These are phyloP conservation scores for Candida silvicultrix DNA, from an alignment of 805 yeast genomes.

Conservation along the genomic window DNA sequence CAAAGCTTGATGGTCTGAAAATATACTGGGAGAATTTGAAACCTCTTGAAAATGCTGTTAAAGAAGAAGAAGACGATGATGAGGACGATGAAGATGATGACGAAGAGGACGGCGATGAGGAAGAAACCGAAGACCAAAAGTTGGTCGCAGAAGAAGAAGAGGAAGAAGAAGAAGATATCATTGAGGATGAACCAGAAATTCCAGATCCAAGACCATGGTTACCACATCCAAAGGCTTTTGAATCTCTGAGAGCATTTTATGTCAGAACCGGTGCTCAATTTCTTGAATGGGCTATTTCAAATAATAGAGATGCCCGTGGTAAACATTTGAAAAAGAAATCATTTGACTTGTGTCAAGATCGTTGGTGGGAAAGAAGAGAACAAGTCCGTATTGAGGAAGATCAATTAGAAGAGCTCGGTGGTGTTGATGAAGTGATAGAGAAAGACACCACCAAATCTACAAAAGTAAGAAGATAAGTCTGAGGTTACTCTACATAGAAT, in stretches of 20 bases:
- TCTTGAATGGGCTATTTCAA: slow-evolving; percentile 89
- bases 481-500: neutral
- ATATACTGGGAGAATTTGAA: slow-evolving; percentile 85
- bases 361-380: slow-evolving; percentile 99
- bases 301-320: slow-evolving; percentile 80
- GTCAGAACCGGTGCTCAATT: slow-evolving; percentile 81
- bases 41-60: slow-evolving; percentile 47
- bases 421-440: slow-evolving; percentile 83
- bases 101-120: slow-evolving; percentile 58
- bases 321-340: slow-evolving; percentile 84
- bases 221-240: slow-evolving; percentile 95
- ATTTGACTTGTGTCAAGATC: slow-evolving; percentile 83
- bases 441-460: slow-evolving; percentile 46
- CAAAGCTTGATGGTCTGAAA: slow-evolving; percentile 80
- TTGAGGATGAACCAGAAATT: slow-evolving; percentile 56
- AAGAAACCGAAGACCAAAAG: slow-evolving; percentile 33
- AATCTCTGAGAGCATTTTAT: slow-evolving; percentile 76
- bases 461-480: slow-evolving; percentile 48
- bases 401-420: slow-evolving; percentile 81
- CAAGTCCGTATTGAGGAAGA: slow-evolving; percentile 86
- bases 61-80: slow-evolving; percentile 54
- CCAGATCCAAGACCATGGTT: slow-evolving; percentile 96
- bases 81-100: slow-evolving; percentile 67
- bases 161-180: slow-evolving; percentile 58
- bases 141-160: slow-evolving; percentile 37